Conservation (phyloP, 2,329 filamentous ascomycete species). For the Paecilomyces formosus region DNA sequence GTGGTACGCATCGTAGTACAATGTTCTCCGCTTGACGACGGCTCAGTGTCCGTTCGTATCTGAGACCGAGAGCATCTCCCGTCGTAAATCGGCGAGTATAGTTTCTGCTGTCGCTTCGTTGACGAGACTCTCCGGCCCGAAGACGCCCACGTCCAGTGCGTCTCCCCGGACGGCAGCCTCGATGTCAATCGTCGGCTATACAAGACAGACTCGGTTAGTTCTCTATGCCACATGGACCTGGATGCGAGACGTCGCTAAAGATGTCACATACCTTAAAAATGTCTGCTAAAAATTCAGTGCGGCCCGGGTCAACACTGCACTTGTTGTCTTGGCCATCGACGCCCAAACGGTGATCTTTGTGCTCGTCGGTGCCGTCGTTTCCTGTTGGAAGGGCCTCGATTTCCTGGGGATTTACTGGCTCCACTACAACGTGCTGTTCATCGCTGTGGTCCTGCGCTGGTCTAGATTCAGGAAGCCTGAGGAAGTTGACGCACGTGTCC, state of each 20-base stretch:
- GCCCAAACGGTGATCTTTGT: background rate
- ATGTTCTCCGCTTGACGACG: background rate
- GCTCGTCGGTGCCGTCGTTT: background rate
- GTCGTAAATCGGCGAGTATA: conserved; percentile 10
- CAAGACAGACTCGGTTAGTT: conserved; percentile 10
- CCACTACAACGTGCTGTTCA: background rate
- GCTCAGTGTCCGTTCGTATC: background rate
- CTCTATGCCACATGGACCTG: background rate
- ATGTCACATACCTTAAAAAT: conserved; percentile 12
- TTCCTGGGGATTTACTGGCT: background rate
- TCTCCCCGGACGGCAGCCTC: conserved; percentile 46
- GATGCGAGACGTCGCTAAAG: background rate
- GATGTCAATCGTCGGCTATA: conserved; percentile 47
- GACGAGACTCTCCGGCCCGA: conserved; percentile 33
- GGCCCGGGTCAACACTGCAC: background rate
- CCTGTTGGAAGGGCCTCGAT: conserved; percentile 1
- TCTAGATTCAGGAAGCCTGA: conserved; percentile 46
- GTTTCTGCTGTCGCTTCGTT: conserved; percentile 4
- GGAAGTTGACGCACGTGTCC: conserved; percentile 74
- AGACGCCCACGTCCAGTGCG: conserved; percentile 47
- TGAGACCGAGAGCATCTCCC: conserved; percentile 5
- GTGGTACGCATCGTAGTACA: no score
- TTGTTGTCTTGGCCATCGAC: background rate
- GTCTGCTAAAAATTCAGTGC: conserved; percentile 1
- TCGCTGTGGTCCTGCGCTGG: conserved; percentile 1